Evolutionary conservation across 257 asterid species (phyloP).

Genomic region (Ocimum tenuiflorum): DNA sequence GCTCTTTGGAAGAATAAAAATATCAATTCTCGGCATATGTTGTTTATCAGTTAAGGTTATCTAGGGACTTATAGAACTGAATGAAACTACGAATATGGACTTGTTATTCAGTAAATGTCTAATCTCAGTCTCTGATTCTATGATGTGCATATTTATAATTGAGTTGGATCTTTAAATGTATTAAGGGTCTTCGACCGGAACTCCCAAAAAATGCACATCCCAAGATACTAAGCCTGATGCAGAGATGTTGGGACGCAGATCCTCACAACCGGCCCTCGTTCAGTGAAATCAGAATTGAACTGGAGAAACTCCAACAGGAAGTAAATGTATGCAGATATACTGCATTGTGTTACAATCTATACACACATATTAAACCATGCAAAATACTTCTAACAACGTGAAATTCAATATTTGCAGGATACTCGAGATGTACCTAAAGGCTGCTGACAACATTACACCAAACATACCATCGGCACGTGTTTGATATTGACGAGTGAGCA

Average conservation of each 20-base stretch:
- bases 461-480: constrained; percentile 14
- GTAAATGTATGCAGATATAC: constrained; percentile 34
- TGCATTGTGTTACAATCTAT: background rate
- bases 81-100: background rate
- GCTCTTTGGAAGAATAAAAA: background rate
- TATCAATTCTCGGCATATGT: background rate
- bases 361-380: background rate
- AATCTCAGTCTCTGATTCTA: background rate
- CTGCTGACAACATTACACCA: constrained; percentile 18
- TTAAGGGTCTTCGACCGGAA: constrained; percentile 90
- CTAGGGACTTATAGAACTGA: background rate
- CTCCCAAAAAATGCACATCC: constrained; percentile 61
- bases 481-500: constrained; percentile 27
- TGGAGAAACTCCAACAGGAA: constrained; percentile 53
- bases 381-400: background rate
- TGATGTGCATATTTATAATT: background rate
- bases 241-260: constrained; percentile 71
- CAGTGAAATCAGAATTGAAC: constrained; percentile 51
- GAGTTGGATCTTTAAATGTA: background rate
- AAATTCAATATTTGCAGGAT: constrained; percentile 31
- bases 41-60: background rate
- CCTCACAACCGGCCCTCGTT: constrained; percentile 71
- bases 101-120: background rate
- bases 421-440: constrained; percentile 27
- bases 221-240: constrained; percentile 60